These are phyloP conservation scores for Trichosporon faecale DNA, from an alignment of 1,284 basidiomycete species.

Conservation along the genomic window DNA sequence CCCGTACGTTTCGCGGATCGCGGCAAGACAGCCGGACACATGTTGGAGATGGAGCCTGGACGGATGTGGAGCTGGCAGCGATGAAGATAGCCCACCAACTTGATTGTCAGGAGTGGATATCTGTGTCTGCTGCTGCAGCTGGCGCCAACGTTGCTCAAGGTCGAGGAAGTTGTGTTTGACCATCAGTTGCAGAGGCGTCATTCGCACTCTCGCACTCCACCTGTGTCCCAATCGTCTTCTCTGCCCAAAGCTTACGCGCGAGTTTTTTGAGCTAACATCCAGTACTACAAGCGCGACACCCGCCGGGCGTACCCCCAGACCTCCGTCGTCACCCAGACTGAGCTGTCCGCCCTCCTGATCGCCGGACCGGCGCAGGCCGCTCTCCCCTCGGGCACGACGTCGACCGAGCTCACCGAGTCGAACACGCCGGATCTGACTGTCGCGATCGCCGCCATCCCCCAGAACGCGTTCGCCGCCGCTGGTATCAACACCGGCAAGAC, in stretches of 20 bases:
- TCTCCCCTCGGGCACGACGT: conserved; percentile 54
- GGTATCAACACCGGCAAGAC: conserved; percentile 58
- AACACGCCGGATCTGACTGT: conserved; percentile 54
- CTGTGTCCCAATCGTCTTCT: too few species aligned
- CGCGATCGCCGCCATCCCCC: conserved; percentile 65
- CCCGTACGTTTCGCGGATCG: conserved; percentile 21
- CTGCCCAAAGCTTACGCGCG: too few species aligned
- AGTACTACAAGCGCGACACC: conserved; percentile 91
- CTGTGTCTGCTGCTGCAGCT: too few species aligned
- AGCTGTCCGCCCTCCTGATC: conserved; percentile 75
- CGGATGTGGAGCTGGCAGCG: neutral
- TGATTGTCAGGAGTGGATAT: too few species aligned
- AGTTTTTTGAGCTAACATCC: conserved; percentile 26
- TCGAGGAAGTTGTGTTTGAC: too few species aligned
- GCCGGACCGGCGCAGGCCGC: conserved; percentile 70
- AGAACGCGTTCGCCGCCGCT: conserved; percentile 59
- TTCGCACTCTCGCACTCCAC: too few species aligned
- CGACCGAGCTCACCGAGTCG: conserved; percentile 41
- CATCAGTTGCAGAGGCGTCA: too few species aligned
- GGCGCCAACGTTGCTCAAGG: too few species aligned
- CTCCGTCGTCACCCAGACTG: conserved; percentile 74
- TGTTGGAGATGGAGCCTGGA: neutral
- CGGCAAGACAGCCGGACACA: neutral
- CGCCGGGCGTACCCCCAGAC: conserved; percentile 85
- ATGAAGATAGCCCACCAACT: too few species aligned